Evolutionary conservation across 1,284 basidiomycete species (phyloP), one percentile per base, ranked within the genome.

Genomic region (Boletus subluridellus): DNA sequence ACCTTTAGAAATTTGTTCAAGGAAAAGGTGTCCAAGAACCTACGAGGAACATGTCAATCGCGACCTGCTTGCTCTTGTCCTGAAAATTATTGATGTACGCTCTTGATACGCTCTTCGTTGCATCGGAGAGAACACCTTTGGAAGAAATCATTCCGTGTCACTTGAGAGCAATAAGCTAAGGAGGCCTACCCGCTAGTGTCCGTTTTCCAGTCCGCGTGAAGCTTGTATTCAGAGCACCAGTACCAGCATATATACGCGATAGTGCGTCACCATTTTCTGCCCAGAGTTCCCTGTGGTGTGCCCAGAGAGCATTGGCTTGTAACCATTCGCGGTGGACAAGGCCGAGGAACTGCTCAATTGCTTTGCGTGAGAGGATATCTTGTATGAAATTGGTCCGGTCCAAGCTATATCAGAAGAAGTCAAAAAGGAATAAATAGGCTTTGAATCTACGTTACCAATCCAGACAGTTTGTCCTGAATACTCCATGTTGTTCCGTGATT

Each of bases 31-130:
- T 21, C 5, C 51, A 24, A 60, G 5, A 15, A 58, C 85, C 55
- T 59, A 94, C 94, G 63, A 99, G 79, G 65, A 99, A 90, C 82
- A 94, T 90, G 69, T 99, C 97, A 62, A 99, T 98, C 0, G 95
- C 93, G 21, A 84, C 77, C 69, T 99, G 97, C 73, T 99, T 99
- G 47, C 83, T 86, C 73, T 93, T 94, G 73, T 99, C 97, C 65
- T 96, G 92, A 72, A 99, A 98, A 71, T 98, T 98, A 73, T 96
- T 97, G 73, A 98, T 97, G 69, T 98, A 98, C 56, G 96, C 95
- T 58, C 95, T 84, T 15, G 86, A 89, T 24, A 97, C 93, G 67
- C 94, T 96, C 74, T 99, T 99, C 2, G 95, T 97, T 5, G 96
- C 96, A 75, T 99, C 95, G 21, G 94, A 95, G 26, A 99, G 76